Evolutionary conservation across 176 grass and related monocot species (phyloP).

Genomic region (Oryza meridionalis): DNA sequence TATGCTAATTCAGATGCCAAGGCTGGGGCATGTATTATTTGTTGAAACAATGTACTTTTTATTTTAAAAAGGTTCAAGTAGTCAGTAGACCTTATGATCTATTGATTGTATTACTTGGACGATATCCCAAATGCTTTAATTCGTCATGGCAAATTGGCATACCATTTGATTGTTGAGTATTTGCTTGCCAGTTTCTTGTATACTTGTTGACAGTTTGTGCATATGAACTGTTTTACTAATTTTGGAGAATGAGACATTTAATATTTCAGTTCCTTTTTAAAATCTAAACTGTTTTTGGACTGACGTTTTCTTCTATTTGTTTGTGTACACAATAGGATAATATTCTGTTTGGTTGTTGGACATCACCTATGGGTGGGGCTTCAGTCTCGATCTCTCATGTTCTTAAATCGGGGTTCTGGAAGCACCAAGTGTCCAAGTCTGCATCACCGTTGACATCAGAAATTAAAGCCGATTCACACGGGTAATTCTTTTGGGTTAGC

Average conservation of each 20-base stretch:
- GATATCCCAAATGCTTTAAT: not conserved
- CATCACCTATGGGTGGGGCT: not conserved
- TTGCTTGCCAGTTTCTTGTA: not conserved
- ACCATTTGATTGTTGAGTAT: not conserved
- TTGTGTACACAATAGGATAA: not conserved
- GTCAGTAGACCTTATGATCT: not conserved
- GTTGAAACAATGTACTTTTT: conserved; percentile 1
- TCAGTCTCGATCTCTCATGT: not conserved
- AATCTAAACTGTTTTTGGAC: not conserved
- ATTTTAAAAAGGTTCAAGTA: not conserved
- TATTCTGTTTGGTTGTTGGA: not conserved
- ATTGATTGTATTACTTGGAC: conserved; percentile 8
- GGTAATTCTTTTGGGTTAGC: not conserved
- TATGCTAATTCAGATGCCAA: not conserved
- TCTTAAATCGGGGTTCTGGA: conserved; percentile 7
- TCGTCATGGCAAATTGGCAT: not conserved
- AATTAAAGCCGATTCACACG: not conserved
- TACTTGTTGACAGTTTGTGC: not conserved
- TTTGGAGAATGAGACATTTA: not conserved
- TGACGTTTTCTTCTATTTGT: not conserved
- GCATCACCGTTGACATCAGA: conserved; percentile 28
- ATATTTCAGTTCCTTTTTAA: not conserved
- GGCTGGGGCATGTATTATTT: conserved; percentile 25
- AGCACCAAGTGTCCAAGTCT: not conserved
- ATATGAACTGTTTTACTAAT: not conserved